Percentiles rank a stretch among this genome's conserved stretches.
These are phyloP conservation scores for Pleurotus eryngii DNA, from an alignment of 768 basidiomycete genomes.

Conservation along the genomic window DNA sequence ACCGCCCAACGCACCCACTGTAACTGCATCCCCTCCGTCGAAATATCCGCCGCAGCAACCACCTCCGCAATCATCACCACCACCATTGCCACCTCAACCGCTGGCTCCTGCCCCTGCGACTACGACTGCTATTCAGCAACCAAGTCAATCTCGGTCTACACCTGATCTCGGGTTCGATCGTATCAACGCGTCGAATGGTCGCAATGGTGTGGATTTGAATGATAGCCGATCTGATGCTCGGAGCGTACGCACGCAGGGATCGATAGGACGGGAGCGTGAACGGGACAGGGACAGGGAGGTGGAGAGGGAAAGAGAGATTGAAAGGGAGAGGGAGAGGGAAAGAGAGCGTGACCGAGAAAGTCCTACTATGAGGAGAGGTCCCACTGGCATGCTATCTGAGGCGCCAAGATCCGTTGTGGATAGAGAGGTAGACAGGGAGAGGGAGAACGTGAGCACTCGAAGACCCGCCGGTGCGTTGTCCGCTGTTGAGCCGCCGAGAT, in stretches of 20 bases:
- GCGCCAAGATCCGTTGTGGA: no score
- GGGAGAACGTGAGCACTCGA: background rate
- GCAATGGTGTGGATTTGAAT: background rate
- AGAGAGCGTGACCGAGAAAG: background rate
- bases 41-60: conserved; percentile 37
- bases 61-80: conserved; percentile 20
- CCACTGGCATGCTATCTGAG: no score
- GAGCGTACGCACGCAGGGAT: conserved; percentile 1
- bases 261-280: background rate
- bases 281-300: background rate
- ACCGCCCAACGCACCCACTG: conserved; percentile 19
- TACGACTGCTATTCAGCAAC: background rate
- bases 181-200: background rate
- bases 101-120: conserved; percentile 3
- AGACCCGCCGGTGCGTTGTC: background rate
- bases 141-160: background rate
- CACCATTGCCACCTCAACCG: conserved; percentile 18
- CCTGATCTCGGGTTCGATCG: background rate
- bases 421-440: background rate
- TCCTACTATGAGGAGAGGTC: no score
- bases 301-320: background rate
- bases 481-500: background rate
- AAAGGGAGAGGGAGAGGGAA: background rate
- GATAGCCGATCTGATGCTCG: conserved; percentile 1
- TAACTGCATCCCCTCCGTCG: conserved; percentile 58